Conservation (phyloP, 345 rosid species). For the Combretum micranthum region DNA sequence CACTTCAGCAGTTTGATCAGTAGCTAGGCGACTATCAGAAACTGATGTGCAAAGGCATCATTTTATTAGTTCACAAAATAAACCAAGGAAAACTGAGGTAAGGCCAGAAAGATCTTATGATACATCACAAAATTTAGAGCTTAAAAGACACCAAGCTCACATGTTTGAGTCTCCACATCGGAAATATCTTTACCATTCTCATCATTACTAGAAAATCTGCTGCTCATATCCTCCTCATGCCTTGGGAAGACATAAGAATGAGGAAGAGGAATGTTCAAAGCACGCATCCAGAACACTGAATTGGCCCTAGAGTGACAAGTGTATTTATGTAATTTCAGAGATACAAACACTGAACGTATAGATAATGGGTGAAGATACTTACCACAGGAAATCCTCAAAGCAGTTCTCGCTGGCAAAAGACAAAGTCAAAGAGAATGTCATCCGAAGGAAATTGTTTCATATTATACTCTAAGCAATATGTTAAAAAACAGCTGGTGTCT, state of each 20-base stretch:
- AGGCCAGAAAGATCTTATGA: neutral
- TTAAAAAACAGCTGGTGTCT: neutral
- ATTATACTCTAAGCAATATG: neutral
- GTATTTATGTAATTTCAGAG: neutral
- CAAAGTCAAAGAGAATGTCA: constrained; percentile 9
- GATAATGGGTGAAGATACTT: constrained; percentile 9
- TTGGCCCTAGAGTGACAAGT: constrained; percentile 57
- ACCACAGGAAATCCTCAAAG: constrained; percentile 93
- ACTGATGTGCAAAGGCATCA: constrained; percentile 17
- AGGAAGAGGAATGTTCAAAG: constrained; percentile 89
- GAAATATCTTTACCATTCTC: constrained; percentile 9
- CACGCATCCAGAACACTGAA: constrained; percentile 95
- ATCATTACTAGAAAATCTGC: constrained; percentile 8
- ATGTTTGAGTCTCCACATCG: constrained; percentile 18
- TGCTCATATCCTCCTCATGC: constrained; percentile 30
- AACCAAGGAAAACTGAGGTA: constrained; percentile 1
- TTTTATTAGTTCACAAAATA: neutral
- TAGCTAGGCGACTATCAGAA: constrained; percentile 12
- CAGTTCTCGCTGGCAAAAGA: constrained; percentile 50
- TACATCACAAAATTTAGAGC: neutral
- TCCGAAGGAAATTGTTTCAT: constrained; percentile 6
- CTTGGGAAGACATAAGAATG: constrained; percentile 78
- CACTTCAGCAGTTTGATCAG: constrained; percentile 22
- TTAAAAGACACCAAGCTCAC: constrained; percentile 18
- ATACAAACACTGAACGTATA: too few relatives aligned